Percentiles rank a stretch among this genome's conserved stretches.
Conservation (phyloP, 148 eudicot species). For the Gaultheria prostrata region DNA sequence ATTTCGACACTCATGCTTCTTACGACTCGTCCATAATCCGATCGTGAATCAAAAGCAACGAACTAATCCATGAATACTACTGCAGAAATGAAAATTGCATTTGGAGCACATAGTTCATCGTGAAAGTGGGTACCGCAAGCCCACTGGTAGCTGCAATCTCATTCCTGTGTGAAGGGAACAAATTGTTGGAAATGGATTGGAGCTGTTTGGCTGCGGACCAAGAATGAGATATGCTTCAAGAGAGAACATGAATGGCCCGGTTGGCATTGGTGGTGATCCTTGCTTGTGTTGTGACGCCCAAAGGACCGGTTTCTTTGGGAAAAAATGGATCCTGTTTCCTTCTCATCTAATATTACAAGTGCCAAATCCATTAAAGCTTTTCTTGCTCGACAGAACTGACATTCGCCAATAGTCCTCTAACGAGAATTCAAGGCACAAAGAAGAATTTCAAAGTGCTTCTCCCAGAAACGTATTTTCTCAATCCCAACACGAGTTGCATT, state of each 20-base stretch:
- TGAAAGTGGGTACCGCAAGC: constrained; percentile 41
- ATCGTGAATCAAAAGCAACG: constrained; percentile 41
- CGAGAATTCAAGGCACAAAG: constrained; percentile 38
- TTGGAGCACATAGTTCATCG: constrained; percentile 54
- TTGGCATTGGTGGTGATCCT: constrained; percentile 27
- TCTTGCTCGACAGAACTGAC: constrained; percentile 55
- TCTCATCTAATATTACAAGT: constrained; percentile 55
- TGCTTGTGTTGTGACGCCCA: constrained; percentile 41
- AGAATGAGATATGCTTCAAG: constrained; percentile 63
- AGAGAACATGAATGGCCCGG: constrained; percentile 53
- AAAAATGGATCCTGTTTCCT: constrained; percentile 41
- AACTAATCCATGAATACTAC: constrained; percentile 50
- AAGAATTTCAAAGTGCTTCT: constrained; percentile 55
- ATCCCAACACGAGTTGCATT: constrained; percentile 68
- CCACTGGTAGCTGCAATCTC: constrained; percentile 51
- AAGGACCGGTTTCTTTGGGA: constrained; percentile 56
- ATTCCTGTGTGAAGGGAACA: constrained; percentile 43
- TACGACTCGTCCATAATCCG: constrained; percentile 51
- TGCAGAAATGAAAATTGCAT: constrained; percentile 48
- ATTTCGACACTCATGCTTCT: constrained; percentile 47
- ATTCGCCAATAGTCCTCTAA: constrained; percentile 33
- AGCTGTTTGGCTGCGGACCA: constrained; percentile 78
- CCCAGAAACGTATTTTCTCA: constrained; percentile 56
- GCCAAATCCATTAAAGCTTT: constrained; percentile 66
- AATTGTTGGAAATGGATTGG: constrained; percentile 44